phyloP scores from a whole-genome alignment of 192 early-diverging fungal genomes.

The Rhizophagus prolifer region DNA sequence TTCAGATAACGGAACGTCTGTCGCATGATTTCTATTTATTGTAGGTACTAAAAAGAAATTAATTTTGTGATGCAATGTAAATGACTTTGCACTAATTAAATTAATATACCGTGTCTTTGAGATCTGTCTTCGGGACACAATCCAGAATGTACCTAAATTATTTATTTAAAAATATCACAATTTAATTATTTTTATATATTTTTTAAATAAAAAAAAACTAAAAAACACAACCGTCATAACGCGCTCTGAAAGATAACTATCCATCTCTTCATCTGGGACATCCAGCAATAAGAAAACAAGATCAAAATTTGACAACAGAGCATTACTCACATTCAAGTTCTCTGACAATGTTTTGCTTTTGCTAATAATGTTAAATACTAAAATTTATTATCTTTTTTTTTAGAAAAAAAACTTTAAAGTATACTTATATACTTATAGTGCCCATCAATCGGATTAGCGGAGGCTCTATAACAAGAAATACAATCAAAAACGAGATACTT shows the following conservation, averaged over 20 bases:
- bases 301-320: conserved; percentile 79
- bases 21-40: conserved; percentile 6
- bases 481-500: no score
- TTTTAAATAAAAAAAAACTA: no score
- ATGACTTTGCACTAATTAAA: no score
- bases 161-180: no score
- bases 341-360: conserved; percentile 80
- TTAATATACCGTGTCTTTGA: not conserved
- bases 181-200: not conserved
- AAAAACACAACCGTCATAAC: conserved; percentile 65
- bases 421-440: conserved; percentile 51
- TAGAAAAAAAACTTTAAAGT: not conserved
- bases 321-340: conserved; percentile 75
- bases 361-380: conserved; percentile 43
- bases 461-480: conserved; percentile 44
- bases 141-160: conserved; percentile 1
- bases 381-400: not conserved
- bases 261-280: conserved; percentile 76
- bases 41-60: not conserved
- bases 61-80: no score
- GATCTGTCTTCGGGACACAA: not conserved
- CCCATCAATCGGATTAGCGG: conserved; percentile 84
- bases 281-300: conserved; percentile 82
- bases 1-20: conserved; percentile 31
- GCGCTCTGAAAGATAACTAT: conserved; percentile 75